phyloP scores from a whole-genome alignment of 225 moss, liverwort and hornwort species.

The Sphagnum tenellum region DNA sequence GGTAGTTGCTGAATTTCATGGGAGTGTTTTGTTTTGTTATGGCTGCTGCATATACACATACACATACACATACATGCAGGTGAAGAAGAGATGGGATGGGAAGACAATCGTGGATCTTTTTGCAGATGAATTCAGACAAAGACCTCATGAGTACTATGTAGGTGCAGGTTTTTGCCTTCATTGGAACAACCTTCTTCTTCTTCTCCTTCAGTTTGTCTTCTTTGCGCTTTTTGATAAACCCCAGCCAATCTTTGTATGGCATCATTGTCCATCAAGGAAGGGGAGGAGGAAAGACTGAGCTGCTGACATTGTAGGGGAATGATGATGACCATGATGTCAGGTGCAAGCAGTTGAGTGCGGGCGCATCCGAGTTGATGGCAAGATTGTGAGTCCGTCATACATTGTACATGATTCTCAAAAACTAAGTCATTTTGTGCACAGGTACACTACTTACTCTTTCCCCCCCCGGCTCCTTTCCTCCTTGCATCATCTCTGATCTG shows the following conservation, averaged over 20 bases:
- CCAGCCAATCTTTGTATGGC: no score
- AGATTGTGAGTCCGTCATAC: slow-evolving; percentile 51
- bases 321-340: slow-evolving; percentile 11
- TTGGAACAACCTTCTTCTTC: no score
- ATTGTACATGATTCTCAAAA: slow-evolving; percentile 62
- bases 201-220: neutral
- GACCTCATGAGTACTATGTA: slow-evolving; percentile 84
- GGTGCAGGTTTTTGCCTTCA: neutral
- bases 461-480: no score
- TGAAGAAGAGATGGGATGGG: slow-evolving; percentile 83
- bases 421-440: slow-evolving; percentile 94
- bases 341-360: slow-evolving; percentile 74
- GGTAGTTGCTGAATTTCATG: neutral
- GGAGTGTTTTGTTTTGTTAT: neutral
- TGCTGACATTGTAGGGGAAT: no score
- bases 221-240: neutral
- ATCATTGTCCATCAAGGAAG: no score
- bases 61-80: slow-evolving; percentile 20
- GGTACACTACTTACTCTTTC: slow-evolving; percentile 15
- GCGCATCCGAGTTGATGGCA: slow-evolving; percentile 77
- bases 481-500: no score
- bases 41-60: neutral
- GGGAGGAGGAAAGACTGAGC: no score
- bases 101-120: slow-evolving; percentile 81
- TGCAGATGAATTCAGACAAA: slow-evolving; percentile 78